Base-by-base conservation (phyloP, 2,329 filamentous ascomycete species). In the Trichophyton benhamiae region DNA sequence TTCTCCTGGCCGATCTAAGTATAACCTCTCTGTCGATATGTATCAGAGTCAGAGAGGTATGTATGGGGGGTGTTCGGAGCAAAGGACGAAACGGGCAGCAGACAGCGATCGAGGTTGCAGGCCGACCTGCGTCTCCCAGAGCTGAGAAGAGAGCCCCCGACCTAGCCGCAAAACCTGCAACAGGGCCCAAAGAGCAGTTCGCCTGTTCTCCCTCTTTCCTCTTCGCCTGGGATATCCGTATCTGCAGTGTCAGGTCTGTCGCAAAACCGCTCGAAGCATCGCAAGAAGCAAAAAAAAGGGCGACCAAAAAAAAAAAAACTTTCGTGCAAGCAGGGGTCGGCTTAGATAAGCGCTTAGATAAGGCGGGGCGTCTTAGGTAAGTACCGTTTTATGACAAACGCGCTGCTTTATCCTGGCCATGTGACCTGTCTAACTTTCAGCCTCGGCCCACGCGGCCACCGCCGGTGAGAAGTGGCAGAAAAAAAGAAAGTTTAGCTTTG, bases 371-470 rank as follows among this genome's bases (percentile, higher is more conserved):
- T 20, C 15, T 52, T 25, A 52, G 22, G 20, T 52, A 11, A 52
- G 46, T 52, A 13, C 9, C 8, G 2, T 13, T 27, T 52, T 22
- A 20, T 52, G 22, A 27, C 46, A 8, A 20, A 13, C 6, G 46
- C 17, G 15, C 9, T 27, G 17, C 22, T 17, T 52, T 52, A 52
- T 52, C 46, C 20, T 13, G 2, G 2, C n/a, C 49, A 53, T 7
- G 49, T 53, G 49, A 30, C 49, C 49, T 22, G 5, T 53, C 22
- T 53, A 53, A 33, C 13, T 48, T 33, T 53, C 13, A 53, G 49
- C 49, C 49, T 53, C 49, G 49, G 49, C 49, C 49, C 49, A 53
- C 49, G 49, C 49, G 49, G 49, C 49, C 49, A 53, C 30, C 49
- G 49, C 49, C 49, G 49, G 49, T 53, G 49, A 53, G 49, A 53